Conservation (phyloP, 2,329 filamentous ascomycete genomes). For the Cryphonectria parasitica region DNA sequence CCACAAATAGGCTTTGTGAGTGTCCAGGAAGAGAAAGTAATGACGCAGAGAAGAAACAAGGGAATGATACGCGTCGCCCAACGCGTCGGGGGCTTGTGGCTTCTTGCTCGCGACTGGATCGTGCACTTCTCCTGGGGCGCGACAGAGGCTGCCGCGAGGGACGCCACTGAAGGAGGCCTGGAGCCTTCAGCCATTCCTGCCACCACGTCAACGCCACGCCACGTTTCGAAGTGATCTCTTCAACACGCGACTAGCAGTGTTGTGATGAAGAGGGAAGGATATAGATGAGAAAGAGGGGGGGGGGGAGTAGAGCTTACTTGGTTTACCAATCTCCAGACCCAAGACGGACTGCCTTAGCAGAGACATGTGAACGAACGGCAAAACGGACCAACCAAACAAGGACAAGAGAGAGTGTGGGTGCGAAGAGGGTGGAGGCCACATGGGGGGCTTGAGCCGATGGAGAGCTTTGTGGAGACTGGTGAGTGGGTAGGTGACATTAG, state of each 20-base stretch:
- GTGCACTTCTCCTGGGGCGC: slow-evolving; percentile 9
- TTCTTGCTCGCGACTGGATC: slow-evolving; percentile 35
- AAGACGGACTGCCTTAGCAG: neutral
- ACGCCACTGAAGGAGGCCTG: neutral
- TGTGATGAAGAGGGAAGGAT: neutral
- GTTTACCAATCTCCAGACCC: neutral
- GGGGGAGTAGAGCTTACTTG: neutral
- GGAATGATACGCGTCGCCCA: slow-evolving; percentile 71
- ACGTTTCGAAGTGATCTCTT: neutral
- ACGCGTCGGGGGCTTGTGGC: slow-evolving; percentile 51
- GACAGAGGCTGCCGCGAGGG: neutral
- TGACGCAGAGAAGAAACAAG: slow-evolving; percentile 64
- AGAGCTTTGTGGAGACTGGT: neutral
- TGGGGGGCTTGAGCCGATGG: neutral
- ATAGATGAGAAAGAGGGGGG: neutral
- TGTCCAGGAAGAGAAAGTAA: slow-evolving; percentile 74
- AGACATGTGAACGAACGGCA: neutral
- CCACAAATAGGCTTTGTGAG: slow-evolving; percentile 69
- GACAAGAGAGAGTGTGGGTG: neutral
- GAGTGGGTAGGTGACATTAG: neutral
- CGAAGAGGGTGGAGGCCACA: neutral
- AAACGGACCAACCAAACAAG: neutral
- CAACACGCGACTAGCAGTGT: neutral
- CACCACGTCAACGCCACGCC: neutral
- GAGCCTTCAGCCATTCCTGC: slow-evolving; percentile 4